These are phyloP conservation scores for Trichosporon sp. DNA, from an alignment of 1,284 basidiomycete species.

Conservation along the genomic window DNA sequence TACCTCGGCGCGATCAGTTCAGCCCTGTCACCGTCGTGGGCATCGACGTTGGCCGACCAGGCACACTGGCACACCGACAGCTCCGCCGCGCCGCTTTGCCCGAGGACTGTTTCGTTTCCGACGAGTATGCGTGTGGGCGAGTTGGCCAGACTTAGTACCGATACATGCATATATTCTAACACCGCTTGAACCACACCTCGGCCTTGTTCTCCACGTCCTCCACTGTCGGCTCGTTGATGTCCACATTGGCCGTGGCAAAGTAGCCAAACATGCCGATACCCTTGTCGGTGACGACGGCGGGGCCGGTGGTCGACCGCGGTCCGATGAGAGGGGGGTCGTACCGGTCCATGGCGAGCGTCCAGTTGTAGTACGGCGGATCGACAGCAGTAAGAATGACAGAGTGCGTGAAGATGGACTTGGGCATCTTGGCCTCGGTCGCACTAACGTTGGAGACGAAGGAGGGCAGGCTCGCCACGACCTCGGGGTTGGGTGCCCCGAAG, in stretches of 20 bases:
- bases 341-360: neutral
- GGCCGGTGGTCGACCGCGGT: neutral
- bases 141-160: too few relatives aligned
- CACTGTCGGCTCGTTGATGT: neutral
- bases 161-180: slow-evolving; percentile 1
- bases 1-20: neutral
- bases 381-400: slow-evolving; percentile 36
- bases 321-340: neutral
- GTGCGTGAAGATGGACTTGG: slow-evolving; percentile 34
- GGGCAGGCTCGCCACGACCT: neutral
- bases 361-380: slow-evolving; percentile 28
- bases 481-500: neutral
- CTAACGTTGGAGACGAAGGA: neutral
- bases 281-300: slow-evolving; percentile 20
- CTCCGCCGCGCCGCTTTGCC: neutral
- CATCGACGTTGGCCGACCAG: neutral
- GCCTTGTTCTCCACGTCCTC: slow-evolving; percentile 6
- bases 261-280: slow-evolving; percentile 29
- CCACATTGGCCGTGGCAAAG: slow-evolving; percentile 4
- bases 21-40: neutral
- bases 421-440: slow-evolving; percentile 26
- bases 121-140: neutral
- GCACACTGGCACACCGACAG: neutral
- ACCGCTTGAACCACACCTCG: slow-evolving; percentile 25
- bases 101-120: neutral